phyloP scores from a whole-genome alignment of 179 eudicot genomes.

The Silene vulgaris region DNA sequence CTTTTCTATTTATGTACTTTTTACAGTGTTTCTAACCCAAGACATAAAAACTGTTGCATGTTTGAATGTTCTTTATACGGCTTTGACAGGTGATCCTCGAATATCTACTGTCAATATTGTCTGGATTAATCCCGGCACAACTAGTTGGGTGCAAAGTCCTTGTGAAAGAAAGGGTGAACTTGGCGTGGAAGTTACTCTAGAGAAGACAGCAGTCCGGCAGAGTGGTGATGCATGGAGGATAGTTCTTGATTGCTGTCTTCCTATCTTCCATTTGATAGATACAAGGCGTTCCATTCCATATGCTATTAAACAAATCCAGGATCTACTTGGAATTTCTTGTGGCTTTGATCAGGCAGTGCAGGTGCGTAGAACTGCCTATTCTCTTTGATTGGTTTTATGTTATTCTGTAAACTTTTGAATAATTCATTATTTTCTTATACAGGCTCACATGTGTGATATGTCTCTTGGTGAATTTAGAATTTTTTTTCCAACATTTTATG shows the following conservation, averaged over 20 bases:
- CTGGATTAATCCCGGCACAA: slow-evolving; percentile 76
- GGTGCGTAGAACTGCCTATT: slow-evolving; percentile 37
- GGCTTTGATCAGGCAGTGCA: slow-evolving; percentile 94
- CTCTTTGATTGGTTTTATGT: not conserved
- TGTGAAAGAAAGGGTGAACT: slow-evolving; percentile 62
- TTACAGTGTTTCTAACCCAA: not conserved
- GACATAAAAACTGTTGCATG: not conserved
- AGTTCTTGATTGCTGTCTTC: slow-evolving; percentile 84
- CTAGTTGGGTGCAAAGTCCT: slow-evolving; percentile 58
- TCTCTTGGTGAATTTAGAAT: not conserved
- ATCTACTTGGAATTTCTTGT: slow-evolving; percentile 83
- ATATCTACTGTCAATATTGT: slow-evolving; percentile 59
- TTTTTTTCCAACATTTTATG: not conserved
- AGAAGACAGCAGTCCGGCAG: slow-evolving; percentile 64
- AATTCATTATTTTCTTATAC: not conserved
- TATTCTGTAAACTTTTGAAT: not conserved
- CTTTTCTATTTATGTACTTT: not conserved
- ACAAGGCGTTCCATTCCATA: slow-evolving; percentile 70
- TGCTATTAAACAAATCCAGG: slow-evolving; percentile 87
- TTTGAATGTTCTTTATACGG: slow-evolving; percentile 5
- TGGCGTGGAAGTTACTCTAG: slow-evolving; percentile 71
- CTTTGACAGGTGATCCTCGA: slow-evolving; percentile 74
- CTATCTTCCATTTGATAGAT: slow-evolving; percentile 74
- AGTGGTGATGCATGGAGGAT: slow-evolving; percentile 92
- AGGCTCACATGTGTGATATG: not conserved